Percentiles rank a stretch among this genome's conserved stretches.
These are phyloP conservation scores for Rhynchosporium graminicola DNA, from an alignment of 2,329 filamentous ascomycete species.

Conservation along the genomic window DNA sequence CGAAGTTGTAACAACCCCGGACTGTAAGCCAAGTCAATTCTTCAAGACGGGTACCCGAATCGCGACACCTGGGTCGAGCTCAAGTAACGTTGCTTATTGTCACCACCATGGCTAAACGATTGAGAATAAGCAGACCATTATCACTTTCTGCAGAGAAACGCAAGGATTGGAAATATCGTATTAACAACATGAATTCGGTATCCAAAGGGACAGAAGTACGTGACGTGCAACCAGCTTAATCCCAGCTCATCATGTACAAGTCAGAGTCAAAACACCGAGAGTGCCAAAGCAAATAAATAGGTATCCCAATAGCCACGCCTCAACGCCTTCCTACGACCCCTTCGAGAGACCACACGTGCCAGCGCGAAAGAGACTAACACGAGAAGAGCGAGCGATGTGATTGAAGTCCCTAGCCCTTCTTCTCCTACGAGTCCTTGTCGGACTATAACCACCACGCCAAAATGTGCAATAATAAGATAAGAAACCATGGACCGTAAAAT, in stretches of 20 bases:
- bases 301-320: constrained; percentile 35
- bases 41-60: too few species aligned
- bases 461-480: constrained; percentile 20
- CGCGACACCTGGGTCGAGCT: too few species aligned
- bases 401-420: constrained; percentile 18
- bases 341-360: constrained; percentile 37
- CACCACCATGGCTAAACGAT: too few species aligned
- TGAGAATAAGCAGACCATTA: neutral
- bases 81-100: neutral
- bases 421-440: neutral
- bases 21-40: too few species aligned
- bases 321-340: constrained; percentile 36
- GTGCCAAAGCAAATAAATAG: constrained; percentile 24
- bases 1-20: too few species aligned
- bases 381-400: constrained; percentile 32
- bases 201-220: constrained; percentile 15
- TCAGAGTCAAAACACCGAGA: constrained; percentile 13
- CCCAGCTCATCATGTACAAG: constrained; percentile 15
- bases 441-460: constrained; percentile 14
- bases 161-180: constrained; percentile 10
- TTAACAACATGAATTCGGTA: constrained; percentile 23
- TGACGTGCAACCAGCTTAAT: constrained; percentile 6
- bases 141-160: neutral
- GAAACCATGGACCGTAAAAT: constrained; percentile 14
- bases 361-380: constrained; percentile 33